phyloP scores from a whole-genome alignment of 352 stramenopile species.

The Phytophthora capsici region DNA sequence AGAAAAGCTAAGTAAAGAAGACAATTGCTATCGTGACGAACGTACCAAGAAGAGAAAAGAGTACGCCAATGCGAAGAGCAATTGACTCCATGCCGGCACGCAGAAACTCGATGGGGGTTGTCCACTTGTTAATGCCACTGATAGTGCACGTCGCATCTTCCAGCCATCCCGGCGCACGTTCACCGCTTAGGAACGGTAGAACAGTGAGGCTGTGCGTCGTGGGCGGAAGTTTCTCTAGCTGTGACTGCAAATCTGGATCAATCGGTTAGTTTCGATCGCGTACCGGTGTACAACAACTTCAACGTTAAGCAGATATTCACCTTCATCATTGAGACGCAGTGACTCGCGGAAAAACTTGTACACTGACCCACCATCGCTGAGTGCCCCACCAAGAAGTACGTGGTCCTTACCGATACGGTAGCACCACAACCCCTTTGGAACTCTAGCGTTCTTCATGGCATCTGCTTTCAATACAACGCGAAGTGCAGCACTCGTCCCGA shows the following conservation, averaged over 20 bases:
- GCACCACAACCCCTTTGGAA: slow-evolving; percentile 94
- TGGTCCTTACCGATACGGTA: slow-evolving; percentile 90
- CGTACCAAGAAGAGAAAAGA: slow-evolving; percentile 86
- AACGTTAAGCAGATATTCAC: slow-evolving; percentile 21
- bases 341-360: slow-evolving; percentile 91
- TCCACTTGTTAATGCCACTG: slow-evolving; percentile 92
- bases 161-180: slow-evolving; percentile 93
- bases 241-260: slow-evolving; percentile 21
- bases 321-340: slow-evolving; percentile 60
- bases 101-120: slow-evolving; percentile 88
- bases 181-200: slow-evolving; percentile 93
- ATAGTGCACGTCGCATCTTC: slow-evolving; percentile 91
- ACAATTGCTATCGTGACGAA: neutral
- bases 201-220: slow-evolving; percentile 81
- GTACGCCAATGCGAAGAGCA: slow-evolving; percentile 84
- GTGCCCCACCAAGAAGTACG: slow-evolving; percentile 92
- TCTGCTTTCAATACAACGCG: slow-evolving; percentile 82
- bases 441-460: slow-evolving; percentile 59
- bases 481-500: slow-evolving; percentile 94
- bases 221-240: slow-evolving; percentile 61
- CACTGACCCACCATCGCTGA: slow-evolving; percentile 97
- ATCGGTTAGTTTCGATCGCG: neutral
- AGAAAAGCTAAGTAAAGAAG: slow-evolving; percentile 3
- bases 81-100: slow-evolving; percentile 92
- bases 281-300: neutral